Conservation (phyloP, 441 rosid species). For the Pelargonium australe region DNA sequence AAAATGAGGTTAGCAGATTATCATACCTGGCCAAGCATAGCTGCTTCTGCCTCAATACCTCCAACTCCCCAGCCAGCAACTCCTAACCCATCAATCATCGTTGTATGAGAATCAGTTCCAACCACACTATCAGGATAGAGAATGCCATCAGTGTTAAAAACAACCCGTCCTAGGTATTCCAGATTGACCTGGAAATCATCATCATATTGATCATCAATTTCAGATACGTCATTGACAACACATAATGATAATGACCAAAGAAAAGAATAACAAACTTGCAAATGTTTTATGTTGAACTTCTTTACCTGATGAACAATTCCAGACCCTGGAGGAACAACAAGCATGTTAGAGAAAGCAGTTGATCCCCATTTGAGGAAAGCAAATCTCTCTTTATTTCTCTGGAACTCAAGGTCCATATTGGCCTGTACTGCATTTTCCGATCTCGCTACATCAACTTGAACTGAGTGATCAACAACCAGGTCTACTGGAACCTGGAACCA, state of each 20-base stretch:
- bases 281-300: constrained; percentile 11
- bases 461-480: constrained; percentile 57
- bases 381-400: constrained; percentile 53
- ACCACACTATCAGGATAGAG: constrained; percentile 67
- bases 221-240: neutral
- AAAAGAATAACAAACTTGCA: neutral
- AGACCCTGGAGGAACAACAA: constrained; percentile 64
- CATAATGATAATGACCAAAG: neutral
- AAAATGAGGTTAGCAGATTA: neutral
- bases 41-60: constrained; percentile 65
- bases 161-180: constrained; percentile 60
- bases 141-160: constrained; percentile 45
- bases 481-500: constrained; percentile 51
- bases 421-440: constrained; percentile 46
- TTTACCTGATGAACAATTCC: constrained; percentile 66
- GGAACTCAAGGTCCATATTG: constrained; percentile 50
- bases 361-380: constrained; percentile 68
- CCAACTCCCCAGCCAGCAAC: constrained; percentile 77
- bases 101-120: constrained; percentile 62
- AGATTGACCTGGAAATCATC: constrained; percentile 45
- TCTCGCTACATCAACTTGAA: constrained; percentile 59
- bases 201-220: constrained; percentile 7
- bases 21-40: constrained; percentile 63
- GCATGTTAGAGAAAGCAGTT: constrained; percentile 52
- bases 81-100: constrained; percentile 66